Evolutionary conservation across 805 yeast genomes (phyloP), one percentile per base, ranked within the genome.

Genomic region (Saccharomycopsis javanensis): DNA sequence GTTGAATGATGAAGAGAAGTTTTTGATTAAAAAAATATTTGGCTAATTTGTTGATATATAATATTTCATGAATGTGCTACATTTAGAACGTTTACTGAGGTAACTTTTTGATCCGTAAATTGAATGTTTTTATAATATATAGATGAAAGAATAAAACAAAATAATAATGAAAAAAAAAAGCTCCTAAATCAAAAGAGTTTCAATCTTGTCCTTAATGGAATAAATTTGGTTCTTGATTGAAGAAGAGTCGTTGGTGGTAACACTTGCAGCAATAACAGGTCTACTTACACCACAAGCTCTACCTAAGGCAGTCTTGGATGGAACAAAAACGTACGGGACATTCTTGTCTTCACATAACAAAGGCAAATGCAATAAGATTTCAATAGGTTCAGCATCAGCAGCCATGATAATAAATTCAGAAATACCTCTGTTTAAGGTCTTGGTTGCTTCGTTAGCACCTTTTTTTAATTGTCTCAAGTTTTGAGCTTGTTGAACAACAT

Each of bases 231-330:
- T 88, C 82, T 90, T 90, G 79, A 94, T 88, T 69, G 96, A 87
- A 67, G 97, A 90, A 69, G 97, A 96, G 71, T 94, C 99, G 78
- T 94, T 94, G 65, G 98, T 83, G 72, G 99, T 94, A 72, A 94
- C 94, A 63, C 96, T 86, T 64, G 97, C 97, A 71, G 99, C 96
- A 72, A 94, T 92, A 61, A 94, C 99, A 65, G 98, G 97, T 82
- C 99, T 88, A 58, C 98, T 89, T 63, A 94, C 99, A 79, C 99
- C 99, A 79, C 99, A 94, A 69, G 99, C 98, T 80, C 99, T 88
- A 75, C 99, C 99, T 68, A 94, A 81, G 63, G 99, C 99, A 70
- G 94, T 84, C 82, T 94, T 92, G 67, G 97, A 90, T 66, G 99
- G 97, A 65, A 94, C 98, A 66, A 94, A 94, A 64, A 94, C 98